Base-by-base conservation (phyloP, 2,329 filamentous ascomycete genomes). In the Penicillium thymicola region DNA sequence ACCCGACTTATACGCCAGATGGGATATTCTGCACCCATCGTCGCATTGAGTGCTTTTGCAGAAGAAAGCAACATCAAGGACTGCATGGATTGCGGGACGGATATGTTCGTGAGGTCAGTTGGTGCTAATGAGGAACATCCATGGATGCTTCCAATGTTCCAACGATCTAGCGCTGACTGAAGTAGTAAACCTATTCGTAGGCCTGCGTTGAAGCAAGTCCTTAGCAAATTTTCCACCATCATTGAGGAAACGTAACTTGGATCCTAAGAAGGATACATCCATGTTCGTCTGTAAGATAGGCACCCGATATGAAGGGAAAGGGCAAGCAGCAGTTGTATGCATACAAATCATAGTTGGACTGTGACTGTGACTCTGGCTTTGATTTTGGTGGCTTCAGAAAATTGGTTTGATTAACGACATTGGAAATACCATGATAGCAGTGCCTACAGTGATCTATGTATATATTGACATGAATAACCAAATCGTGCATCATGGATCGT, bases 11-110 rank as follows among this genome's bases (percentile, higher is more conserved):
- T 97, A 65, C 85, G 92, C 7, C 80, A 91, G 70, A 89, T 93
- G 78, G 92, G 92, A 1, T 97, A 94, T 74, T 86, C 83, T 11
- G 89, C 89, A 2, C 92, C 92, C 0, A 96, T 97, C 59, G 91
- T 97, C 14, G 92, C 92, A 0, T 77, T 97, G 43, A 96, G 92
- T 11, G 92, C 92, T 2, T 96, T 96, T 67, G 87, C 90, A 0
- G 92, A 96, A 69, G 92, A 96, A 71, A 91, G 87, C 73, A 96
- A 96, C 66, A 85, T 92, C 43, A 89, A 87, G 72, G 89, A 92
- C 70, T 90, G 89, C 72, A 88, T 94, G 72, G 90, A 93, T 58
- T 91, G 87, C 2, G 92, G 92, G 54, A 96, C 96, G 92, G 85
- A 96, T 68, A 91, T 92, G 76, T 96, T 96, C 72, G 79, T 96